phyloP scores from a whole-genome alignment of 305 asterid genomes.

The Striga hermonthica region DNA sequence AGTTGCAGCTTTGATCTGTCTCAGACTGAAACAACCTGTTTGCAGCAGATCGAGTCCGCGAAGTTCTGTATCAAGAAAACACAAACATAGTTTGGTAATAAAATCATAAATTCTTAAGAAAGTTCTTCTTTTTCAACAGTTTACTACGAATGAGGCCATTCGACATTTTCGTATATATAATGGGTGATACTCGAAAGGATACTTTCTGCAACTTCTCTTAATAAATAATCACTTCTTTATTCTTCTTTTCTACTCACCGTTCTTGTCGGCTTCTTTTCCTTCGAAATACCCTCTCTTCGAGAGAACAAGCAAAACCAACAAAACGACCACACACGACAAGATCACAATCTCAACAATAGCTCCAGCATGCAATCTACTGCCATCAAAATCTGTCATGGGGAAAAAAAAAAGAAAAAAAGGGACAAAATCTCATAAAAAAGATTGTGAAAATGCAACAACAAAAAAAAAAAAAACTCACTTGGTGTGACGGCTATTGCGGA shows the following conservation, averaged over 20 bases:
- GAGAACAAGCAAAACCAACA: conserved; percentile 44
- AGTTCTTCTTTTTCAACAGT: no score
- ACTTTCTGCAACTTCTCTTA: no score
- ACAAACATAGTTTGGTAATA: conserved; percentile 8
- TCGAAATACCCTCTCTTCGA: conserved; percentile 64
- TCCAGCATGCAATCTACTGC: conserved; percentile 55
- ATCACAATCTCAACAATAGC: conserved; percentile 67
- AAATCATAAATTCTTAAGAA: no score
- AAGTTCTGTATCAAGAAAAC: conserved; percentile 54
- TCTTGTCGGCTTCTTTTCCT: conserved; percentile 52
- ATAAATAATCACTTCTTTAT: no score
- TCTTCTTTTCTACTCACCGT: conserved; percentile 42
- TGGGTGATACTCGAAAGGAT: no score
- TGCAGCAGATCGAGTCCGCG: conserved; percentile 78
- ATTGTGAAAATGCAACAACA: no score
- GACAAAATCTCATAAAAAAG: no score
- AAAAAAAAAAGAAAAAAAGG: not conserved
- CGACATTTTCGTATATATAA: not conserved
- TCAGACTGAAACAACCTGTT: conserved; percentile 73
- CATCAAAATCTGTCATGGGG: conserved; percentile 52
- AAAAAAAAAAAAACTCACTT: conserved; percentile 47
- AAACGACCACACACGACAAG: conserved; percentile 39
- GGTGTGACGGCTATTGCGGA: conserved; percentile 88
- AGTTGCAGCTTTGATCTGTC: conserved; percentile 83
- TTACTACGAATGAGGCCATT: no score